phyloP scores from a whole-genome alignment of 163 green algal species.

The Chlorella variabilis region DNA sequence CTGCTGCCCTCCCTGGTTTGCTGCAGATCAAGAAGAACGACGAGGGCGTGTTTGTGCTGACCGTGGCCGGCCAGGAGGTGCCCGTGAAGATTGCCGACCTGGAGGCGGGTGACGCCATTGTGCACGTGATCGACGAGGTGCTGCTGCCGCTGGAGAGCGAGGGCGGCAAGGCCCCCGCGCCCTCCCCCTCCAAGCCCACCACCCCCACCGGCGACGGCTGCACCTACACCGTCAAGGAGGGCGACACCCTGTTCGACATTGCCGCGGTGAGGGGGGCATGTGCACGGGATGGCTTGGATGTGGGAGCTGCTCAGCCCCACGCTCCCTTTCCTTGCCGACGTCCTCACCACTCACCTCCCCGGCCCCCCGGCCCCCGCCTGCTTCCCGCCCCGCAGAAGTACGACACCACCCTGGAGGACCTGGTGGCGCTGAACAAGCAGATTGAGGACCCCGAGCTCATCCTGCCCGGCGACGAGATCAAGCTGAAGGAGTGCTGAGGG shows the following conservation, averaged over 20 bases:
- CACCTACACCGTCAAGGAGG: slow-evolving; percentile 11
- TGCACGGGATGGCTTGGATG: background rate
- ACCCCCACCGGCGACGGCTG: background rate
- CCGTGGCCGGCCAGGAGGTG: background rate
- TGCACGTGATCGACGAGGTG: slow-evolving; percentile 21
- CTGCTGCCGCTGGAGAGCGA: background rate
- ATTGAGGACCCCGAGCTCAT: slow-evolving; percentile 10
- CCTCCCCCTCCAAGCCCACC: background rate
- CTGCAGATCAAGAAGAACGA: background rate
- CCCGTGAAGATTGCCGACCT: slow-evolving; percentile 13
- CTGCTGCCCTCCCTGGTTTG: background rate
- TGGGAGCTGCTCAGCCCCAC: background rate
- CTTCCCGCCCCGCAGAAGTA: background rate
- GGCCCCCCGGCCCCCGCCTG: background rate
- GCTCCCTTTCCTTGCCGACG: background rate
- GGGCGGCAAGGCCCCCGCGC: background rate
- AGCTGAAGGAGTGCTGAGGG: background rate
- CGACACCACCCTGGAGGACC: background rate
- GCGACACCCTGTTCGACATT: slow-evolving; percentile 12
- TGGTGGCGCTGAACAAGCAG: background rate
- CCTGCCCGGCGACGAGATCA: background rate
- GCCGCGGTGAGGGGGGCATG: background rate
- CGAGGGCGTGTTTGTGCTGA: background rate
- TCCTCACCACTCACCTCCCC: too few species aligned
- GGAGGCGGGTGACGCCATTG: background rate